Evolutionary conservation across 2,329 filamentous ascomycete species (phyloP).

Genomic region (Onygenales sp.): DNA sequence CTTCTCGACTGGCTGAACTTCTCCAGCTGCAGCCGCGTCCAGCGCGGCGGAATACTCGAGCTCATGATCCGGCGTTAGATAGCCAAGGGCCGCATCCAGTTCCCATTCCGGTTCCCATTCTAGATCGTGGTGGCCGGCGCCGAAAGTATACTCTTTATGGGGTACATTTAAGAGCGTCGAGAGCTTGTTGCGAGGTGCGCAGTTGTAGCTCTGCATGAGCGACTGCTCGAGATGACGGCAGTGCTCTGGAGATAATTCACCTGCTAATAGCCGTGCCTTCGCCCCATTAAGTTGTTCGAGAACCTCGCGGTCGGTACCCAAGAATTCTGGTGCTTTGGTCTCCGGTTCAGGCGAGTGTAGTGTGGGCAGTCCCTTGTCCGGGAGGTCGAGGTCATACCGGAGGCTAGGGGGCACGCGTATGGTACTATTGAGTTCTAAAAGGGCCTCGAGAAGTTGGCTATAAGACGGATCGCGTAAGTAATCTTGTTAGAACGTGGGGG

Average conservation of each 20-base stretch:
- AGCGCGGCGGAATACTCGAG: constrained; percentile 32
- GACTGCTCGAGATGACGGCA: constrained; percentile 30
- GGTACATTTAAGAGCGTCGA: constrained; percentile 22
- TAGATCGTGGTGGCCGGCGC: constrained; percentile 10
- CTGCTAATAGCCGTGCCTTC: constrained; percentile 25
- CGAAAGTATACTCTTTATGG: constrained; percentile 16
- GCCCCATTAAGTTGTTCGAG: constrained; percentile 30
- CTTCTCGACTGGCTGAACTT: constrained; percentile 35
- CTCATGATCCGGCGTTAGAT: constrained; percentile 35
- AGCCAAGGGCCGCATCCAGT: constrained; percentile 29
- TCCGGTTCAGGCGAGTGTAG: constrained; percentile 38
- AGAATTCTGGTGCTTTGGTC: constrained; percentile 24
- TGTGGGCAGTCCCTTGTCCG: constrained; percentile 24
- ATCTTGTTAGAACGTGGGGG: constrained; percentile 6
- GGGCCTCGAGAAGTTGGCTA: constrained; percentile 78
- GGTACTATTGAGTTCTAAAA: constrained; percentile 81
- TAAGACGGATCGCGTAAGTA: constrained; percentile 5
- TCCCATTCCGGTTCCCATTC: constrained; percentile 16
- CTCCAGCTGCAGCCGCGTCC: constrained; percentile 44
- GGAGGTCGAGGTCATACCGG: constrained; percentile 58
- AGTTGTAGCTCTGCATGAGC: constrained; percentile 28
- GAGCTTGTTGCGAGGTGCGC: constrained; percentile 27
- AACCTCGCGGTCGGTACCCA: constrained; percentile 21
- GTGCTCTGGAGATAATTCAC: constrained; percentile 24
- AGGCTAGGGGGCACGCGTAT: constrained; percentile 65